Evolutionary conservation across 257 asterid species (phyloP), one percentile per base, ranked within the genome.

Genomic region (Rhazya stricta): DNA sequence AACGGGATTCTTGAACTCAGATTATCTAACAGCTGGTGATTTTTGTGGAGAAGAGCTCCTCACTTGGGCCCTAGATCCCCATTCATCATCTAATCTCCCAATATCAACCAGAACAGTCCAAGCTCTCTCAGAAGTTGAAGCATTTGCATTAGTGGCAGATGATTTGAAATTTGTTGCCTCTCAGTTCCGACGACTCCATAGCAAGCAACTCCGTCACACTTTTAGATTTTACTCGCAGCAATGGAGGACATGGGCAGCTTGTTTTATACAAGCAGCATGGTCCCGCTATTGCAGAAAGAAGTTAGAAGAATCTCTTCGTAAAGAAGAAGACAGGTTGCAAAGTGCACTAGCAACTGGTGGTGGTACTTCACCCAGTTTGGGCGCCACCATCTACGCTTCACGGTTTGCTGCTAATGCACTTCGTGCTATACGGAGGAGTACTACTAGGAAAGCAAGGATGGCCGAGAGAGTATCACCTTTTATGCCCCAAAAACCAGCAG

Each of bases 1-100:
- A 66, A 95, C 97, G 0, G 99, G 97, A 6, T 95, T 95, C 66
- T 89, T 95, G 68, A 95, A 95, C 83, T 88, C 97, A 0, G 98
- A 87, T 66, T 77, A 79, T 80, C 83, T 95, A 54, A 92, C 89
- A 82, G 97, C 96, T 0, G 99, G 98, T 1, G 98, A 95, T 72
- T 95, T 95, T 69, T 95, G 99, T 74, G 99, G 98, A 27, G 99
- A 95, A 79, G 99, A 95, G 91, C 97, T 95, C 73, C 89, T 95
- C 16, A 95, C 99, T 9, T 95, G 99, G 99, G 99, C 99, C 37
- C 84, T 95, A 23, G 97, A 91, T 77, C 99, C 99, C 21, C 83
- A 89, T 48, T 82, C 94, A 16, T 89, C 98, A 4, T 74, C 97
- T 2, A 95, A 92, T 84, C 97, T 95, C 54, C 98, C 98, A 9